Conservation (phyloP, 2,329 filamentous ascomycete species). For the Fusarium pseudoanthophilum region DNA sequence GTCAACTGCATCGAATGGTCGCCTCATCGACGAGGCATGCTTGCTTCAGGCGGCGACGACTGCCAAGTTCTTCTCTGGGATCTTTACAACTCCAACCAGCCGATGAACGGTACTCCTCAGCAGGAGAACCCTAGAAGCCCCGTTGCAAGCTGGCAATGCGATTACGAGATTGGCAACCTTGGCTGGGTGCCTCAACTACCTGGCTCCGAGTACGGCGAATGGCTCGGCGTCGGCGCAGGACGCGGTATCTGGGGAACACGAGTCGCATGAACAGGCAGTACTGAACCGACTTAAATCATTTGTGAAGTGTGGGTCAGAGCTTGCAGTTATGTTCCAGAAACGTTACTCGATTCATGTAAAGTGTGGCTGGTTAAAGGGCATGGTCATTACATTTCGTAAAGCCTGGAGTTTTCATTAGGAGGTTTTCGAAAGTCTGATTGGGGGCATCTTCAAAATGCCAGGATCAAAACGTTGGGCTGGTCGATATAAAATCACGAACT, state of each 20-base stretch:
- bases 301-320: slow-evolving; percentile 10
- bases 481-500: slow-evolving; percentile 34
- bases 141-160: slow-evolving; percentile 83
- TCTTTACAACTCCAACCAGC: slow-evolving; percentile 72
- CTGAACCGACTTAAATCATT: slow-evolving; percentile 32
- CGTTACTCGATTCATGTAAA: slow-evolving; percentile 40
- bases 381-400: slow-evolving; percentile 44
- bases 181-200: slow-evolving; percentile 82
- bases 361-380: slow-evolving; percentile 34
- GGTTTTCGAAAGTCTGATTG: slow-evolving; percentile 31
- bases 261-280: slow-evolving; percentile 45
- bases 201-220: slow-evolving; percentile 78
- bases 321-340: slow-evolving; percentile 11
- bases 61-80: slow-evolving; percentile 95
- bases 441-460: slow-evolving; percentile 37
- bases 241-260: slow-evolving; percentile 83
- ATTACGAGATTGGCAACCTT: slow-evolving; percentile 87
- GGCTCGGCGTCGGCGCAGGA: slow-evolving; percentile 84
- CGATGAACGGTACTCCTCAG: slow-evolving; percentile 61
- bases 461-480: slow-evolving; percentile 36
- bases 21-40: slow-evolving; percentile 82
- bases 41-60: slow-evolving; percentile 93
- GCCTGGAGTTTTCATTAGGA: slow-evolving; percentile 41
- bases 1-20: slow-evolving; percentile 98
- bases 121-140: slow-evolving; percentile 72